Evolutionary conservation across 2,329 filamentous ascomycete species (phyloP).

Genomic region (Colletotrichum salicis): DNA sequence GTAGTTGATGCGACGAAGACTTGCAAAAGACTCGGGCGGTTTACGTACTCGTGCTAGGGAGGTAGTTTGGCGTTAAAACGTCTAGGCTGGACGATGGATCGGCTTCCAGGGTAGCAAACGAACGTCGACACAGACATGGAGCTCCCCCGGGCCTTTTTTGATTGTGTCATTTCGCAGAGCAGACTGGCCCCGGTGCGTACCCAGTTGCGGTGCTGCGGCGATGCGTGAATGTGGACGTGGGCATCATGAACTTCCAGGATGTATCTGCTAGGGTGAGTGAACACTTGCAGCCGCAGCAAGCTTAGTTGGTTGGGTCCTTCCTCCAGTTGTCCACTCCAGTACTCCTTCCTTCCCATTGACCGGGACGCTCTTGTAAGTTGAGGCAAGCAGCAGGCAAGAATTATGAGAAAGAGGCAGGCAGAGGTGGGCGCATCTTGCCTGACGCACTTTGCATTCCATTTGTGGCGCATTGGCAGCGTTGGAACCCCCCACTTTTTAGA

Average conservation of each 20-base stretch:
- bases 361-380: no score
- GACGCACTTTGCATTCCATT: background rate
- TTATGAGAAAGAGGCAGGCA: background rate
- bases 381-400: background rate
- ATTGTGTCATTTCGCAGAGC: conserved; percentile 29
- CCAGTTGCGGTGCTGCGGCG: background rate
- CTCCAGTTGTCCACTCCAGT: no score
- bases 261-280: background rate
- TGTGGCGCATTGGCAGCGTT: background rate
- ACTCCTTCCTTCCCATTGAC: no score
- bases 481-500: conserved; percentile 28
- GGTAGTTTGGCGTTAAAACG: background rate
- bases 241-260: background rate
- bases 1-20: background rate
- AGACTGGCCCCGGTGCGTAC: conserved; percentile 11
- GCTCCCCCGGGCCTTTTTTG: conserved; percentile 15
- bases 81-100: conserved; percentile 6
- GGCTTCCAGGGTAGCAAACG: background rate
- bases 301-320: background rate
- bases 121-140: conserved; percentile 8
- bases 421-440: background rate
- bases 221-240: conserved; percentile 12
- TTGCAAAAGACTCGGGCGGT: background rate
- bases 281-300: background rate
- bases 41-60: background rate